Evolutionary conservation across 164 flowering plant species (phyloP).

Genomic region (Magnolia sinica): DNA sequence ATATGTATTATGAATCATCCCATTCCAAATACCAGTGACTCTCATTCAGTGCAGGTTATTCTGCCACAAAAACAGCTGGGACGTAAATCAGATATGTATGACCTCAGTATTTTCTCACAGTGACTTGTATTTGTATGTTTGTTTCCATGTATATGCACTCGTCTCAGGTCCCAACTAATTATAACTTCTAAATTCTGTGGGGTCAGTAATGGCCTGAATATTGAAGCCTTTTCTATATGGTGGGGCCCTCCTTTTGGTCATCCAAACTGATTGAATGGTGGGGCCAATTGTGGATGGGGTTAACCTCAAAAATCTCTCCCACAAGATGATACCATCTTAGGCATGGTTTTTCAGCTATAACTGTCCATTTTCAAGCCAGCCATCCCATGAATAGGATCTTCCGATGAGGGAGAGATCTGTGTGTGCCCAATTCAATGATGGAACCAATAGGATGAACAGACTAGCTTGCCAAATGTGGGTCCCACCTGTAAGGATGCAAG

Average conservation of each 20-base stretch:
- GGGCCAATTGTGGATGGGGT: background rate
- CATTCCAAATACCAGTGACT: slow-evolving; percentile 79
- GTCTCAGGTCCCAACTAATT: background rate
- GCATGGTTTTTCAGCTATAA: background rate
- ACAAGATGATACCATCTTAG: background rate
- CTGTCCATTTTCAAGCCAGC: background rate
- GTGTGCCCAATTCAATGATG: background rate
- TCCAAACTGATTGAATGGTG: background rate
- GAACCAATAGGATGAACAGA: background rate
- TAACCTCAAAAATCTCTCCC: background rate
- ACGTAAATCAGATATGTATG: slow-evolving; percentile 95
- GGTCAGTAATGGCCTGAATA: background rate
- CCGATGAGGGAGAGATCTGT: background rate
- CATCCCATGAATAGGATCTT: background rate
- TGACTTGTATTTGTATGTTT: background rate
- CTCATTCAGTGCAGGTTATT: slow-evolving; percentile 92
- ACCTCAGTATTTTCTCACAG: background rate
- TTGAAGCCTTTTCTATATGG: background rate
- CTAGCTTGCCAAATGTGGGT: background rate
- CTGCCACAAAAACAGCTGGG: slow-evolving; percentile 97
- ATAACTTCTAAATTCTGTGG: background rate
- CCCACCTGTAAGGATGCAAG: background rate
- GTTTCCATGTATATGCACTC: background rate
- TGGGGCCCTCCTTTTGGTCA: background rate
- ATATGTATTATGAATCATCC: slow-evolving; percentile 97